Conservation (phyloP, 1,284 basidiomycete species). For the Tetrapyrgos nigripes region DNA sequence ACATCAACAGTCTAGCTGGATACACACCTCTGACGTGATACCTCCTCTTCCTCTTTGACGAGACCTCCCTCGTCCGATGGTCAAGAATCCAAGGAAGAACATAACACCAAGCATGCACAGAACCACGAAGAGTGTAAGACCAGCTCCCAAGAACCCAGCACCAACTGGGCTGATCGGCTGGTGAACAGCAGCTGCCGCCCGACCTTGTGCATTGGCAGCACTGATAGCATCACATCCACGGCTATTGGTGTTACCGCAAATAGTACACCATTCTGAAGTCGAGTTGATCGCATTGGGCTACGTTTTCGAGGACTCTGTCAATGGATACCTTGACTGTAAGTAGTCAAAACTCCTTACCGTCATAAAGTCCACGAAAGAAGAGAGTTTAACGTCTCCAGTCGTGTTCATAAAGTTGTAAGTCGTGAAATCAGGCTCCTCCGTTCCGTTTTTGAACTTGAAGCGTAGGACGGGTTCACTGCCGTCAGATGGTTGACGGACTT, state of each 20-base stretch:
- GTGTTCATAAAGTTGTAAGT: constrained; percentile 69
- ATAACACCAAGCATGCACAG: constrained; percentile 46
- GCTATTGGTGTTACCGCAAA: constrained; percentile 59
- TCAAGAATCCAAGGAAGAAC: constrained; percentile 53
- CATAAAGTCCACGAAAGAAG: constrained; percentile 58
- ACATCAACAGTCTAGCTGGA: background rate
- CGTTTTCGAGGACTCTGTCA: background rate
- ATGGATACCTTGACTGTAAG: background rate
- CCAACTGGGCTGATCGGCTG: constrained; percentile 59
- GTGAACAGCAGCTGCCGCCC: constrained; percentile 31
- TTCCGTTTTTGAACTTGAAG: constrained; percentile 85
- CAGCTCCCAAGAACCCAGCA: constrained; percentile 72
- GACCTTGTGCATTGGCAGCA: constrained; percentile 40
- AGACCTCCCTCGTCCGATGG: constrained; percentile 33
- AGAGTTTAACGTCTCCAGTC: constrained; percentile 62
- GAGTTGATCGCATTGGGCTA: constrained; percentile 58
- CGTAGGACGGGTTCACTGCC: constrained; percentile 62
- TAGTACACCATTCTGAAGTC: constrained; percentile 63
- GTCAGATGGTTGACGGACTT: constrained; percentile 62
- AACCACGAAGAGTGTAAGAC: constrained; percentile 55
- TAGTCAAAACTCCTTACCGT: constrained; percentile 40
- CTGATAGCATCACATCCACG: constrained; percentile 62
- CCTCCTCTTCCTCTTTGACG: constrained; percentile 9
- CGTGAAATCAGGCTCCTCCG: constrained; percentile 54
- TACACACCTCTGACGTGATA: constrained; percentile 8